Base-by-base conservation (phyloP, 306 rosid genomes). In the Pachyrhizus erosus region DNA sequence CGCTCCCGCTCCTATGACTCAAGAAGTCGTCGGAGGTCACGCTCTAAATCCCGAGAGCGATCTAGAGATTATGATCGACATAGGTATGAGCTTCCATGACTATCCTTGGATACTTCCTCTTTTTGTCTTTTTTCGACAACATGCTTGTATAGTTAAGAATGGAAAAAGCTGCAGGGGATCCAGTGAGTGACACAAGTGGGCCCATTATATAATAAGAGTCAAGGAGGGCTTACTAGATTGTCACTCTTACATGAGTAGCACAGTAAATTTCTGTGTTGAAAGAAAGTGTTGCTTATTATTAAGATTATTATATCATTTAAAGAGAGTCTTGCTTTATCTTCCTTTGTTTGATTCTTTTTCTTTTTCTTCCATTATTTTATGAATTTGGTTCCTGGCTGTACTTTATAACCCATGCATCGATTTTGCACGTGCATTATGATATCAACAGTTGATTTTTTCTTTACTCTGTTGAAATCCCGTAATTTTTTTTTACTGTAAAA, bases 61-160 rank as follows among this genome's bases (percentile, higher is more conserved):
- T 78, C 98, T 61, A 86, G 94, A 86, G 99, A 94, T 79, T 88
- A 92, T 88, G 99, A 96, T 87, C 97, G 97, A 67, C 92, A 91
- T 71, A 96, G 97, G 99, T 96, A 90, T 60, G 40, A n/a, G 40
- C 31, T 75, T 15, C 21, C 24, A n/a, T 54, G 40, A 27, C 83
- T 52, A 39, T 26, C 58, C 52, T 69, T 37, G 33, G 54, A 39
- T 61, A 5, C 13, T n/a, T 57, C 13, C 7, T 65, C n/a, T 5
- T 10, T 46, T 60, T 26, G 33, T 76, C 43, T 27, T 8, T 51
- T 61, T 69, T 71, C 58, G 26, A 13, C 27, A 15, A 12, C 12
- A 31, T 74, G 57, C 69, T 61, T 61, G 40, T 10, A 7, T 39
- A 21, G 48, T 45, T 46, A 70, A 58, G n/a, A 57, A 9, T 8